Evolutionary conservation across 2,329 filamentous ascomycete species (phyloP), one percentile per base, ranked within the genome.

Genomic region (Talaromyces islandicus): DNA sequence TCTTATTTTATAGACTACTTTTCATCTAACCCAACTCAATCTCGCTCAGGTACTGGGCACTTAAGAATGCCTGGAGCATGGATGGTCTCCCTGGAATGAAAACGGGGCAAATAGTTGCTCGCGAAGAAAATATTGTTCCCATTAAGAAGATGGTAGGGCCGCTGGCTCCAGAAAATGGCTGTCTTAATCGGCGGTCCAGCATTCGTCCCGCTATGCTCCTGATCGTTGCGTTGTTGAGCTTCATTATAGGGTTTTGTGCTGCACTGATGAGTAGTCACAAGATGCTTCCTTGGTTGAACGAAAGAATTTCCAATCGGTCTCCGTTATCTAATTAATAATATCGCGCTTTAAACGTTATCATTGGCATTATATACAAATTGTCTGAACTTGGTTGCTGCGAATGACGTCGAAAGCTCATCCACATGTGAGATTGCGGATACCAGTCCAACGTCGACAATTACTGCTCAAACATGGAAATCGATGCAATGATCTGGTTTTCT

Each of bases 41-140:
- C 38, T 19, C 43, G 11, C 27, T 43, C 19, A 61, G 59, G 25
- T 61, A 61, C 43, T 61, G 59, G 59, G 59, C 59, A 32, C 24
- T 27, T 19, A 61, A 61, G n/a, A 61, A 61, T 52, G 29, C 59
- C 38, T 61, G 55, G 55, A 58, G 55, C n/a, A n/a, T 61, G 50
- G 59, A 61, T 17, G 56, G 56, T 19, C 55, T 61, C 25, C 59
- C 59, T 17, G 43, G 32, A 7, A 58, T 61, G 59, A 35, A 55
- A 17, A 61, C 51, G 1, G 59, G 55, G 29, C 51, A 35, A 29
- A 27, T 38, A 21, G 56, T 61, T 25, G 54, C 50, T 14, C 11
- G 48, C n/a, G 30, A 54, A 41, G 59, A 61, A 27, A 58, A 61
- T 11, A 61, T 61, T 21, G 56, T 48, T 17, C 59, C 59, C 11